phyloP scores from a whole-genome alignment of 805 yeast species.

The Cyberlindnera suaveolens region DNA sequence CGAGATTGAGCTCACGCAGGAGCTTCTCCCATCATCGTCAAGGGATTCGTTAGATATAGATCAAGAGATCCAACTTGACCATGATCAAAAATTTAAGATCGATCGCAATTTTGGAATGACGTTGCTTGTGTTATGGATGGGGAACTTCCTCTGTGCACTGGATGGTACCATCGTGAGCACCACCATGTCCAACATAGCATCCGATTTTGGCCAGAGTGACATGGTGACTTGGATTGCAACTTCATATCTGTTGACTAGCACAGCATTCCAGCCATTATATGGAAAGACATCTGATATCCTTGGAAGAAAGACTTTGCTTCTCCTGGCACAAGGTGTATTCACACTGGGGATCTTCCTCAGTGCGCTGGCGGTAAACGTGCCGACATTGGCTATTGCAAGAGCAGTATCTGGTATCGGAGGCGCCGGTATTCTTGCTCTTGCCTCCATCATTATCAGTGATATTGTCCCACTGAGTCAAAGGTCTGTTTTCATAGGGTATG shows the following conservation, averaged over 20 bases:
- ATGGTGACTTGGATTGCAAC: constrained; percentile 67
- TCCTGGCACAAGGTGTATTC: constrained; percentile 39
- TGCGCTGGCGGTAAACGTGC: constrained; percentile 34
- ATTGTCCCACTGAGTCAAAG: constrained; percentile 47
- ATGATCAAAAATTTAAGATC: constrained; percentile 2
- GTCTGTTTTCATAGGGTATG: constrained; percentile 48
- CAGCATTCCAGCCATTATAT: constrained; percentile 69
- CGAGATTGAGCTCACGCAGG: not conserved
- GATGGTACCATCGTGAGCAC: constrained; percentile 60
- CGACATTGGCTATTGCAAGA: constrained; percentile 41
- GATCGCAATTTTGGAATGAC: constrained; percentile 10
- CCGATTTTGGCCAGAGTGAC: constrained; percentile 47
- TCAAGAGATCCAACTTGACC: not conserved
- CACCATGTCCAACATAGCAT: constrained; percentile 51
- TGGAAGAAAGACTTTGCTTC: constrained; percentile 43
- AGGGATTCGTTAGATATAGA: constrained; percentile 1
- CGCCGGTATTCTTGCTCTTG: constrained; percentile 47
- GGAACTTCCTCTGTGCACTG: constrained; percentile 46
- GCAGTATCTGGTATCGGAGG: constrained; percentile 56
- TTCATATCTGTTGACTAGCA: constrained; percentile 58
- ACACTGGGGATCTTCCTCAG: constrained; percentile 40
- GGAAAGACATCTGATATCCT: constrained; percentile 66
- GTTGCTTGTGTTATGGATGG: constrained; percentile 34
- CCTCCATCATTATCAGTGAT: constrained; percentile 49
- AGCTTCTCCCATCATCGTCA: not conserved